phyloP scores from a whole-genome alignment of 2,329 filamentous ascomycete genomes.

The Aspergillus puulaauensis region DNA sequence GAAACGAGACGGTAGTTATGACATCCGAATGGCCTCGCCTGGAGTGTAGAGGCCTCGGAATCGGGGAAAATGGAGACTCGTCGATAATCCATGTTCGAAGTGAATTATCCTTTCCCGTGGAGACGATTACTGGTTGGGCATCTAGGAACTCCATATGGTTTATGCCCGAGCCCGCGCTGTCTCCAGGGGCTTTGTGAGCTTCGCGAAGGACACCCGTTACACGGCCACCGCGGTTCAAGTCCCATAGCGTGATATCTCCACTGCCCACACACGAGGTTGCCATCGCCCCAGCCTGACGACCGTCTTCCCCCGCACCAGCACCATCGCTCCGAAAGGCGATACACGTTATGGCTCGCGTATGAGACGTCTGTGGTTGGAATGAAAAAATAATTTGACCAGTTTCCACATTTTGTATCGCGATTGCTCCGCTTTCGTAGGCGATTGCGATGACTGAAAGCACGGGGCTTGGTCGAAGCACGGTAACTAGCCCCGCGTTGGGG shows the following conservation, averaged over 20 bases:
- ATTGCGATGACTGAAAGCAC: constrained; percentile 84
- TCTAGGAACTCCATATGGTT: constrained; percentile 85
- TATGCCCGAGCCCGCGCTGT: constrained; percentile 67
- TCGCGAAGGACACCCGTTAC: constrained; percentile 83
- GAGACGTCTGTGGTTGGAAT: constrained; percentile 65
- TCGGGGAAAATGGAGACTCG: constrained; percentile 81
- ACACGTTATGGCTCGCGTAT: constrained; percentile 65
- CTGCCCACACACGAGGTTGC: constrained; percentile 76
- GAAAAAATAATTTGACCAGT: constrained; percentile 71
- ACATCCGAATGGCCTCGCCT: constrained; percentile 87
- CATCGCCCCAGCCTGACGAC: constrained; percentile 85
- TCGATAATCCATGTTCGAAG: constrained; percentile 97
- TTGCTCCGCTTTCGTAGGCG: constrained; percentile 75
- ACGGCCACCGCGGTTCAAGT: constrained; percentile 83
- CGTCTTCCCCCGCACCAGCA: constrained; percentile 82
- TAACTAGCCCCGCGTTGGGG: constrained; percentile 74
- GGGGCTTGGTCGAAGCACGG: constrained; percentile 79
- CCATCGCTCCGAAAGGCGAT: constrained; percentile 92
- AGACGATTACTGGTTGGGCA: constrained; percentile 86
- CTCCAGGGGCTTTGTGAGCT: constrained; percentile 67
- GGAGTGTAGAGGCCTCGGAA: constrained; percentile 80
- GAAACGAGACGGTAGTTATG: constrained; percentile 77
- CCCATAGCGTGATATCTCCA: constrained; percentile 94
- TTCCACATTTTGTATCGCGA: constrained; percentile 79
- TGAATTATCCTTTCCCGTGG: constrained; percentile 88